Percentiles rank a stretch among this genome's conserved stretches.
Evolutionary conservation across 1,284 basidiomycete genomes (phyloP).

Genomic region (Pseudozyma tsukubaensis): DNA sequence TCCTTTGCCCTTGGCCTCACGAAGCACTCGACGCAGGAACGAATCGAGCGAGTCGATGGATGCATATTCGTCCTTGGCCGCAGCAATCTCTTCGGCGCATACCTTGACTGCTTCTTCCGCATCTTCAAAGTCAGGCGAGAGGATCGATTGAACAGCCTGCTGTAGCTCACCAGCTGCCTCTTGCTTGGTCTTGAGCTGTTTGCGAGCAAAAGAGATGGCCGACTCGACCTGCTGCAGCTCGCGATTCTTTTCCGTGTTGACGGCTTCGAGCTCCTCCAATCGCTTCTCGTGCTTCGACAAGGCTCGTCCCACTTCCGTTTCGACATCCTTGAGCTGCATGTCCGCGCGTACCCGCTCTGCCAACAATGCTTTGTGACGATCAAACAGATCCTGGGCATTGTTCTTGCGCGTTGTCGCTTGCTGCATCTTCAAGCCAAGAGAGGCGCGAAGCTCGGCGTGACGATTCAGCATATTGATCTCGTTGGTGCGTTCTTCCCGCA

Average conservation of each 20-base stretch:
- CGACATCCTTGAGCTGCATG: slow-evolving; percentile 76
- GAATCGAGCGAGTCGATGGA: slow-evolving; percentile 67
- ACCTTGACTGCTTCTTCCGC: slow-evolving; percentile 76
- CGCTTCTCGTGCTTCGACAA: slow-evolving; percentile 60
- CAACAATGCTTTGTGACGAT: slow-evolving; percentile 75
- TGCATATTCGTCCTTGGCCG: slow-evolving; percentile 61
- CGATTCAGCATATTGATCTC: slow-evolving; percentile 81
- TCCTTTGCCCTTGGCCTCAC: slow-evolving; percentile 76
- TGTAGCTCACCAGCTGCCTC: slow-evolving; percentile 64
- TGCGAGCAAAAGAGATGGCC: slow-evolving; percentile 49
- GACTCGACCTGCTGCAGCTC: slow-evolving; percentile 58
- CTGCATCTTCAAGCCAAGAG: slow-evolving; percentile 77
- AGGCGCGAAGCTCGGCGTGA: slow-evolving; percentile 85
- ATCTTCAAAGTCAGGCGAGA: slow-evolving; percentile 68
- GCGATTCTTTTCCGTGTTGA: slow-evolving; percentile 40
- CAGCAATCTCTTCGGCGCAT: slow-evolving; percentile 72
- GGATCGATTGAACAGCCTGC: slow-evolving; percentile 72
- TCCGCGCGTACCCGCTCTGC: slow-evolving; percentile 76
- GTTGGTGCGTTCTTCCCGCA: slow-evolving; percentile 77
- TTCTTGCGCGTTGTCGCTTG: slow-evolving; percentile 21
- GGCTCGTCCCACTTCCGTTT: slow-evolving; percentile 76
- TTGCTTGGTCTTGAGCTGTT: slow-evolving; percentile 75
- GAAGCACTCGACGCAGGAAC: slow-evolving; percentile 77
- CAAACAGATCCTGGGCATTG: slow-evolving; percentile 39
- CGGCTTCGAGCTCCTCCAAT: slow-evolving; percentile 36